Base-by-base conservation (phyloP, 2,329 filamentous ascomycete genomes). In the Pyrenochaeta sp. region DNA sequence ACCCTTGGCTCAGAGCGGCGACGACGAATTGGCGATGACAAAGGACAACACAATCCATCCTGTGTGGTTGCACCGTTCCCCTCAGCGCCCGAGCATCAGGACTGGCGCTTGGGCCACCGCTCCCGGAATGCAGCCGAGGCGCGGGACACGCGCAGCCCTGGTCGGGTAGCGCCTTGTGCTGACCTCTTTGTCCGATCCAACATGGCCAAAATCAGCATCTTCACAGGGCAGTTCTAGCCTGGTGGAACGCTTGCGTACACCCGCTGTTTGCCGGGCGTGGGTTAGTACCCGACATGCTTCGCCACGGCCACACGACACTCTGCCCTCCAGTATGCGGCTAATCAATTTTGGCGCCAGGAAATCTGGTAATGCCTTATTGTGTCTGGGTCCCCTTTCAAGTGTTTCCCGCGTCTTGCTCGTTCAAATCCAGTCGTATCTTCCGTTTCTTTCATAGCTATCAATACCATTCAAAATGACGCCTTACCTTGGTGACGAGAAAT, bases 381-480 rank as follows among this genome's bases (percentile, higher is more conserved):
- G 45, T 33, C 49, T 32, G 39, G 52, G 44, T 44, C 46, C 41
- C 52, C 44, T 45, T 48, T 40, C n/a, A 37, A 10, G 36, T 30
- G 41, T 41, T 31, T 39, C 17, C 47, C 32, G 40, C 30, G 17
- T 33, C 37, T 42, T 44, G 10, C 37, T 27, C 45, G 18, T 46
- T 20, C 44, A 46, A 49, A 42, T 40, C n/a, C 41, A 37, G 40
- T 41, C 37, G 47, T 48, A 11, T 47, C 30, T 39, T 15, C 37
- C 15, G n/a, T n/a, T 39, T n/a, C 23, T 15, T 32, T 45, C n/a
- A 11, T 33, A n/a, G 12, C 15, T 17, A 30, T 39, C 51, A 45
- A 12, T 51, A 35, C 21, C 35, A 32, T 9, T 14, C 45, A 61
- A 30, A 6, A 74, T 72, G 70, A 54, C 66, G 42, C 69, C 68